These are phyloP conservation scores for Citrullus amarus DNA, from an alignment of 306 rosid genomes.

Conservation along the genomic window DNA sequence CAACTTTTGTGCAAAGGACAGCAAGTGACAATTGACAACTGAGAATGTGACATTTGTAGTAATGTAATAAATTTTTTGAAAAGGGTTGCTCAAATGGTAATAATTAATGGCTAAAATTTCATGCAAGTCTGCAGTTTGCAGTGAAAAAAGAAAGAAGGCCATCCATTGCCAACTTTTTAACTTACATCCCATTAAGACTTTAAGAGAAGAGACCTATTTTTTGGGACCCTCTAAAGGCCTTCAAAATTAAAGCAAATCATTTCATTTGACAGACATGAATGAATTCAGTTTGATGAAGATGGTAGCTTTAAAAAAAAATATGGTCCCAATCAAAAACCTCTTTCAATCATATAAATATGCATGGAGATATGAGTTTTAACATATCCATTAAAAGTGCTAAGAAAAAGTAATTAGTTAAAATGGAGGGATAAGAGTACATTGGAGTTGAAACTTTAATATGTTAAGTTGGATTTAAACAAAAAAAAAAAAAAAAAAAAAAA, in stretches of 20 bases:
- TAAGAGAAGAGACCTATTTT: neutral
- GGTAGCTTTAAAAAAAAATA: constrained; percentile 11
- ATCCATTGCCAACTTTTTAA: constrained; percentile 2
- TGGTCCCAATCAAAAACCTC: constrained; percentile 19
- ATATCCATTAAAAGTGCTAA: neutral
- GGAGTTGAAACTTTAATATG: neutral
- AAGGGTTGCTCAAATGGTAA: neutral
- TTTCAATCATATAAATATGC: constrained; percentile 25
- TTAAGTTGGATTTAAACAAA: neutral
- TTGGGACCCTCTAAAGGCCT: neutral
- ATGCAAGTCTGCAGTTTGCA: constrained; percentile 9
- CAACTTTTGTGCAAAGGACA: constrained; percentile 1
- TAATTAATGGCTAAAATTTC: constrained; percentile 3
- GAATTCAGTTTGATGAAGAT: constrained; percentile 14
- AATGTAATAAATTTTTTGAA: neutral
- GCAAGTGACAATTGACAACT: neutral
- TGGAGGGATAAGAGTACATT: too few relatives aligned
- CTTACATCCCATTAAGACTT: neutral
- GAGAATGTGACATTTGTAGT: neutral
- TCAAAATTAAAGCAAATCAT: constrained; percentile 22
- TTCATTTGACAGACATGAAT: constrained; percentile 33
- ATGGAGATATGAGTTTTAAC: constrained; percentile 17
- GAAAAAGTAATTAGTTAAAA: neutral
- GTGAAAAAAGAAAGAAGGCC: neutral
- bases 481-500: too few relatives aligned